Conservation (phyloP, 2,329 filamentous ascomycete genomes). For the Colletotrichum sp. region DNA sequence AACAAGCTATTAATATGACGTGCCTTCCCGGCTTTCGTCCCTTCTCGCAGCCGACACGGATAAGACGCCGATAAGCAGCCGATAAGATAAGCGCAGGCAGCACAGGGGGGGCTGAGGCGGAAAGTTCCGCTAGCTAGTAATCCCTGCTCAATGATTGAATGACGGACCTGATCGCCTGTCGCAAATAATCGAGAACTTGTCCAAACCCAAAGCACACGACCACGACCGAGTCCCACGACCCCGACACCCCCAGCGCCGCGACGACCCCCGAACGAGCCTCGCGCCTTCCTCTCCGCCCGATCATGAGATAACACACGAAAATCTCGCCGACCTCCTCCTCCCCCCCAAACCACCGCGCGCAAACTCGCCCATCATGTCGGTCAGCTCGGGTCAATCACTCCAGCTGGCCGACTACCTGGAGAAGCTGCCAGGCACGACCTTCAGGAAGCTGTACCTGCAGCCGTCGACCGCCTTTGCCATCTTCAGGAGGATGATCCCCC, state of each 20-base stretch:
- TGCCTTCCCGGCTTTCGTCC: neutral
- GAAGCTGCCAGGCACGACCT: constrained; percentile 86
- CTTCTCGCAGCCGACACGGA: neutral
- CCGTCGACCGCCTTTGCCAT: constrained; percentile 94
- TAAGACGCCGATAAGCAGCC: neutral
- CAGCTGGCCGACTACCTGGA: constrained; percentile 89
- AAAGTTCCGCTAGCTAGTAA: neutral
- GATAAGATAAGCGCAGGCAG: neutral
- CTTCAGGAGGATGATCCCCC: constrained; percentile 95
- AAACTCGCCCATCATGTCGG: constrained; percentile 45
- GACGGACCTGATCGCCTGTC: neutral
- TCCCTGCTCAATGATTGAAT: constrained; percentile 2
- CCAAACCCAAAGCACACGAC: neutral
- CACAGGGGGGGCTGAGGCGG: constrained; percentile 4
- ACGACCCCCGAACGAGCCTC: neutral
- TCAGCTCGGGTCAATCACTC: constrained; percentile 53
- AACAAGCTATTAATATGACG: neutral
- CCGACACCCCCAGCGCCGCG: neutral
- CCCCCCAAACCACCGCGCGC: neutral
- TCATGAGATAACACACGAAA: constrained; percentile 4
- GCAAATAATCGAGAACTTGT: constrained; percentile 5
- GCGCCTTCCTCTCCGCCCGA: neutral
- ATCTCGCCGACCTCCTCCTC: neutral
- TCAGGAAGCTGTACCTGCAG: constrained; percentile 91
- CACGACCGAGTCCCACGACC: neutral